Base-by-base conservation (phyloP, 768 basidiomycete genomes). In the Dioszegia crocea region DNA sequence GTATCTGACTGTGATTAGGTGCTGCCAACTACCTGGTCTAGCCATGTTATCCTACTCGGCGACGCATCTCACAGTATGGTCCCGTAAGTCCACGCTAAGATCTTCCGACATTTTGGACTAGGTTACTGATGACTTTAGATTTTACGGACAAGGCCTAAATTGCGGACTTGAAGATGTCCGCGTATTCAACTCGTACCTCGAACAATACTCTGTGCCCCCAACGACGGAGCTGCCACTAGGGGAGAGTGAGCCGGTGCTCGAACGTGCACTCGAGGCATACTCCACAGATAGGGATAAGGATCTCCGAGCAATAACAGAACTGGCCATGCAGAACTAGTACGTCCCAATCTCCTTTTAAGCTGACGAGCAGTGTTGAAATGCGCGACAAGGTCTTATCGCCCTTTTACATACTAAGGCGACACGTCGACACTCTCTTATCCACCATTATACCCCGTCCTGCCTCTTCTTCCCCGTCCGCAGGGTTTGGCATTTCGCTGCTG, bases 51-150 rank as follows among this genome's bases (percentile, higher is more conserved):
- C 38, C 83, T 98, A 56, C 79, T 99, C 49, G 94, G 94, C 56
- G 94, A 99, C 77, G 88, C 94, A 39, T 90, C 91, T 11, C 94
- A 99, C 78, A 88, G 91, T 41, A 97, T 98, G 92, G 92, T 93
- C n/a, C 93, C 94, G 62, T 73, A 44, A 56, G 67, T 66, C 8
- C 26, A 17, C 29, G 54, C 12, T 9, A 8, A 21, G 27, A 21
- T 16, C 33, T 16, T 53, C 5, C 11, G 36, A 14, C 19, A 47
- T 1, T 5, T 23, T n/a, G n/a, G n/a, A n/a, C n/a, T n/a, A n/a
- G n/a, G 12, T 46, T 33, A 48, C 54, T 60, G 48, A 30, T 24
- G 24, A 6, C 4, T 43, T 14, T 56, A 71, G 70, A 3, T 77
- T 77, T 61, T 75, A 76, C 56, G 74, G 94, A 41, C 94, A 99